These are phyloP conservation scores for Pseudocercospora ulei DNA, from an alignment of 2,329 filamentous ascomycete genomes.

Conservation along the genomic window DNA sequence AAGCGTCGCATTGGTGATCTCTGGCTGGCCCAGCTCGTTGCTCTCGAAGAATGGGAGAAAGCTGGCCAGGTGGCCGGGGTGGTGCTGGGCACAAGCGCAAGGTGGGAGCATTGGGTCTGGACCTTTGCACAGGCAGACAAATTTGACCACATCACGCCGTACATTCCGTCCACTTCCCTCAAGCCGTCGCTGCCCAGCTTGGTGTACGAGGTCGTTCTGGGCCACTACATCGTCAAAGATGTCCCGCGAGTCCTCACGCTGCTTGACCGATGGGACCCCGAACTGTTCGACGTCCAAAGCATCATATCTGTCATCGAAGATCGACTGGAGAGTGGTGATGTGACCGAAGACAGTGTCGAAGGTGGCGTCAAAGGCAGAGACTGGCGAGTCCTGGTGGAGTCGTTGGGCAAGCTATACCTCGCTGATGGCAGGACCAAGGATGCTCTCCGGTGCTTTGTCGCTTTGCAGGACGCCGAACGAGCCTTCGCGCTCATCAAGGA, in stretches of 20 bases:
- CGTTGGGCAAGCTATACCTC: constrained; percentile 73
- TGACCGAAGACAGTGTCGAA: constrained; percentile 65
- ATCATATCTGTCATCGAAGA: constrained; percentile 72
- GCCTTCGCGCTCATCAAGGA: constrained; percentile 79
- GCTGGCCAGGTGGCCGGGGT: constrained; percentile 75
- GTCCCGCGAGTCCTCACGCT: constrained; percentile 66
- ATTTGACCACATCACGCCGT: constrained; percentile 79
- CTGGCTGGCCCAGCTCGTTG: constrained; percentile 81
- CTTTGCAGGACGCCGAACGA: constrained; percentile 80
- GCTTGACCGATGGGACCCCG: constrained; percentile 71
- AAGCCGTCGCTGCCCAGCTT: constrained; percentile 67
- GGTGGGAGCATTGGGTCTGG: constrained; percentile 96
- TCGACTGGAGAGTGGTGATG: constrained; percentile 65
- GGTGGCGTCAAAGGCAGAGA: constrained; percentile 60
- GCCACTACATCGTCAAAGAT: constrained; percentile 75
- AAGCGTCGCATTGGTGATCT: constrained; percentile 85
- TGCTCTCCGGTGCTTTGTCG: constrained; percentile 80
- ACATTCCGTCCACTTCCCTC: constrained; percentile 69
- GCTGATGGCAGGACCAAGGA: constrained; percentile 71
- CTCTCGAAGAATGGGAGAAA: constrained; percentile 60
- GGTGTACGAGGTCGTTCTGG: constrained; percentile 81
- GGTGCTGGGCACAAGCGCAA: constrained; percentile 65
- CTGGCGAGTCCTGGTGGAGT: constrained; percentile 82
- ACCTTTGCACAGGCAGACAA: constrained; percentile 76
- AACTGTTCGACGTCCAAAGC: constrained; percentile 69